Evolutionary conservation across 768 basidiomycete genomes (phyloP), one percentile per base, ranked within the genome.

Genomic region (Amyloporia xantha): DNA sequence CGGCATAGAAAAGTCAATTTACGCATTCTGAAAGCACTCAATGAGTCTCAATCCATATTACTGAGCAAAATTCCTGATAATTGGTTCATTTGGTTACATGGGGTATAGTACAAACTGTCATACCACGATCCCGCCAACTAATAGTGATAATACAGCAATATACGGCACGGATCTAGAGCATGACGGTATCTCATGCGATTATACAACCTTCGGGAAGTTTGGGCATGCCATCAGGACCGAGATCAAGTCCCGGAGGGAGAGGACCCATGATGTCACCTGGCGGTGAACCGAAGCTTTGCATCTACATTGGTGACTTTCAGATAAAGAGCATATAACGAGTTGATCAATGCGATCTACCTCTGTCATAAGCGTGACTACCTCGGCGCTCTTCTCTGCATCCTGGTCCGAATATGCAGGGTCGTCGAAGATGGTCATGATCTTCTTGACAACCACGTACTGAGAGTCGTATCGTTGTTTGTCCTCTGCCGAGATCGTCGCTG

Each of bases 211-310:
- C 70, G 1, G 75, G 71, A 13, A 79, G 43, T 35, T 73, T 62
- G 4, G 77, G 79, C 50, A 73, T 60, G 11, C 81, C 82, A 43
- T 85, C 82, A 1, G 70, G 41, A 0, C 77, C 79, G 21, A 82
- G 53, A 5, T 67, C 71, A 24, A 79, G 65, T n/a, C 85, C 87
- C 2, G 86, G 76, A 0, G 91, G 91, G 41, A 92, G 70, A 0
- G 81, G 77, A 1, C 89, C 91, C 86, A 92, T 91, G 43, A 92
- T 75, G 57, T 89, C 87, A 17, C 77, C 60, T 2, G 91, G 91
- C 0, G 89, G 91, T 3, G 84, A 76, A 5, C 91, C 90, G 48
- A 80, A 74, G 2, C 71, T 69, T 73, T 93, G 90, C 75, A 93
- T 82, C 86, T 90, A 53, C 26, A 44, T 11, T 6, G 35, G 17